Percentiles rank a stretch among this genome's conserved stretches.
Conservation (phyloP, 768 basidiomycete species). For the Pholiota conissans region DNA sequence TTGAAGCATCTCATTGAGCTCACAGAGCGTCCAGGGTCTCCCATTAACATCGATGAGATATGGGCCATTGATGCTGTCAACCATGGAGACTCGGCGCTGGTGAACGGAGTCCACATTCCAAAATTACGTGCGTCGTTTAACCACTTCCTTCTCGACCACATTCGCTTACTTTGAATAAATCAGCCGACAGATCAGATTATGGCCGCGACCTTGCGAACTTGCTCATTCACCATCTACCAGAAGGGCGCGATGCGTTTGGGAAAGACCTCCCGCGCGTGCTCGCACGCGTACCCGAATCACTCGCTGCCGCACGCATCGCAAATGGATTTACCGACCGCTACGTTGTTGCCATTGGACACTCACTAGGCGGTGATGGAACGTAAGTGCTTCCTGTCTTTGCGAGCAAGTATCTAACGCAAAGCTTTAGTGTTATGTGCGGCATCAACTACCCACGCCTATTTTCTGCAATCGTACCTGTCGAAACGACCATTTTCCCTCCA, state of each 20-base stretch:
- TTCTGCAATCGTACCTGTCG: slow-evolving; percentile 16
- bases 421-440: slow-evolving; percentile 16
- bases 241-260: slow-evolving; percentile 12
- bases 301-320: slow-evolving; percentile 6
- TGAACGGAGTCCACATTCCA: slow-evolving; percentile 21
- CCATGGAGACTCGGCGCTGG: slow-evolving; percentile 26
- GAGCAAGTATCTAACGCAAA: no score
- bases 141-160: no score
- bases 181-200: slow-evolving; percentile 27
- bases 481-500: slow-evolving; percentile 21
- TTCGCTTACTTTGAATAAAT: not conserved
- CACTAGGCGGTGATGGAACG: slow-evolving; percentile 26
- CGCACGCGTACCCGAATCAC: slow-evolving; percentile 8
- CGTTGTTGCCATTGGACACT: slow-evolving; percentile 23
- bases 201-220: slow-evolving; percentile 28
- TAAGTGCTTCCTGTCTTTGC: slow-evolving; percentile 2
- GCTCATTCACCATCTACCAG: slow-evolving; percentile 22
- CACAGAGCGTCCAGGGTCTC: slow-evolving; percentile 18
- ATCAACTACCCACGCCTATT: slow-evolving; percentile 23
- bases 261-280: slow-evolving; percentile 14
- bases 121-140: slow-evolving; percentile 19
- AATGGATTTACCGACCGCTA: slow-evolving; percentile 18
- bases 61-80: slow-evolving; percentile 25
- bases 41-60: slow-evolving; percentile 23
- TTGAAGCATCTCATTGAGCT: slow-evolving; percentile 22